Base-by-base conservation (phyloP, 2,329 filamentous ascomycete species). In the Sporothrix curviconia region DNA sequence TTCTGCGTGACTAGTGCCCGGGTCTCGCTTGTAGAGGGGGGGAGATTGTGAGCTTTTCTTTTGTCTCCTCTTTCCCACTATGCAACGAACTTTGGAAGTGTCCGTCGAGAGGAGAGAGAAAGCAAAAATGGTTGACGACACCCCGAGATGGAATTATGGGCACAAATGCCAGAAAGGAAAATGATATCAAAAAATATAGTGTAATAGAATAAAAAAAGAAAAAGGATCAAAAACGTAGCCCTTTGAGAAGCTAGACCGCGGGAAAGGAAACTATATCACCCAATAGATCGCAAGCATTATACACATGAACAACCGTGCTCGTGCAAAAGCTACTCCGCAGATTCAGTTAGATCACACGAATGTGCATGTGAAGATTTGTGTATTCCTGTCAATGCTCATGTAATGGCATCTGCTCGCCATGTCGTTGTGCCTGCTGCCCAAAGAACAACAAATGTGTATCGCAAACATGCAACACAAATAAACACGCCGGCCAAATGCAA, bases 1-100 rank as follows among this genome's bases (percentile, higher is more conserved):
- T 71, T 90, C 91, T 67, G 81, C 87, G 68, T 92, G 89, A 65
- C 57, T 63, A 55, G 37, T 25, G 25, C 22, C 39, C 36, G 49
- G 24, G 56, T 36, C 57, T 54, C 57, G 53, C n/a, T 37, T 60
- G 58, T 63, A 58, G 55, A 52, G 37, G 24, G 43, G 25, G 42
- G 36, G 17, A 7, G 3, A 32, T 28, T 32, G 34, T 39, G 59
- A 44, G 9, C 17, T 32, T 22, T 19, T 28, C 7, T 53, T 17
- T 15, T 22, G 25, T 12, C 7, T 28, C 12, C 7, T 5, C 19
- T 30, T 32, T 28, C n/a, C 19, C 12, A n/a, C 19, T 1, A 28
- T 25, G 9, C n/a, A 44, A 17, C 14, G 30, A 8, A 25, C 15
- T 43, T 25, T 22, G n/a, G 14, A 25, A 46, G 15, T 24, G 25